Evolutionary conservation across 495 filamentous ascomycete genomes (phyloP), one percentile per base, ranked within the genome.

Genomic region (Penicillium paradoxum): DNA sequence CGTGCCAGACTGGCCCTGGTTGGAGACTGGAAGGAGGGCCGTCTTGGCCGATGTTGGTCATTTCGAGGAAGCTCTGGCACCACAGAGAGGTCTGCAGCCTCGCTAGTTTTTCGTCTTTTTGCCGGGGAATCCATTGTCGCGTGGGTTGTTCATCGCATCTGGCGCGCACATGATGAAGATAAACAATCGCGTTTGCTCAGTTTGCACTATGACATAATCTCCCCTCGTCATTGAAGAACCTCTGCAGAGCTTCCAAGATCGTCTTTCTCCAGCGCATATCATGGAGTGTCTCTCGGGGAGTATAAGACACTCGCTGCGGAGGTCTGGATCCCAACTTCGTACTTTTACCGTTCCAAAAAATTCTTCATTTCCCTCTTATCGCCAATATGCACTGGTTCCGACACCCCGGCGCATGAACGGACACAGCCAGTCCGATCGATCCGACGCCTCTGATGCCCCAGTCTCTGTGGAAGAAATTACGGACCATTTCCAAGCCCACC

Each of bases 11-110:
- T 87, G 4, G 83, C 76, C 56, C 77, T 79, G 0, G 83, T 87
- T 4, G 85, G 86, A 4, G 84, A 85, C 38, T 80, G 79, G 60
- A 83, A 87, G 0, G 84, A 87, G 0, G 79, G 77, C 4, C 78
- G 78, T 27, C 55, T 45, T 10, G 58, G 56, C 37, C 70, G 61
- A 36, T 54, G 64, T 41, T 53, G 40, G 33, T 59, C 54, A 48
- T 57, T 51, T 53, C 63, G 66, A 54, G 70, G 48, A 40, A 49
- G 22, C 22, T 43, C 29, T 33, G 39, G 39, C 3, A 19, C 38
- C 15, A 63, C 55, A 27, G 59, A 13, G 21, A 57, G 49, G 1
- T 67, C 69, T n/a, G 69, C 68, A 18, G 65, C 68, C 6, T 77
- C 77, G 51, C 79, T 82, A 29, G 75, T 84, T 64, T 79, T 84